Evolutionary conservation across 345 rosid genomes (phyloP).

Genomic region (Lepidium didymum): DNA sequence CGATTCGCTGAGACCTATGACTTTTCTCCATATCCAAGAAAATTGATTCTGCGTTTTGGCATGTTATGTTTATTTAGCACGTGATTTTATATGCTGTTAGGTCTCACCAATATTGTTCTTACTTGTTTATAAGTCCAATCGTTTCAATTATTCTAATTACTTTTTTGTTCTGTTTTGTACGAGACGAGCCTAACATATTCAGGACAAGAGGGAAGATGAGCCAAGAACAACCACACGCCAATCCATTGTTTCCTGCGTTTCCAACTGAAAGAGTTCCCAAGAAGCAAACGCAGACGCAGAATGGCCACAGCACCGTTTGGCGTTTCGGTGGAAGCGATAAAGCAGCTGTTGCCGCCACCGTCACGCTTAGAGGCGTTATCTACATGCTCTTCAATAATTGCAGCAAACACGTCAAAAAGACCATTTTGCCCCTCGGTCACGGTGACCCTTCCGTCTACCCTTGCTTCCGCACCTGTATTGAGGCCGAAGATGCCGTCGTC

Average conservation of each 20-base stretch:
- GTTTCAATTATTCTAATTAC: too few relatives aligned
- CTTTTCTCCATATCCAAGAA: too few relatives aligned
- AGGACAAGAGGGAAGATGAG: not conserved
- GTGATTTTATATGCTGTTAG: too few relatives aligned
- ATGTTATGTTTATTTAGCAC: too few relatives aligned
- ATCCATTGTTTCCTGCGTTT: slow-evolving; percentile 16
- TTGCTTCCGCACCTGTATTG: slow-evolving; percentile 41
- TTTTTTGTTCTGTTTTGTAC: too few relatives aligned
- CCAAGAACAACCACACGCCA: slow-evolving; percentile 22
- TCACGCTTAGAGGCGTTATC: slow-evolving; percentile 42
- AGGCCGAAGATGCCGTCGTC: slow-evolving; percentile 52
- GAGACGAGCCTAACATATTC: too few relatives aligned
- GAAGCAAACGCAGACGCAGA: slow-evolving; percentile 8
- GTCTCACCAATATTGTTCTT: too few relatives aligned
- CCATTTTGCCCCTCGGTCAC: slow-evolving; percentile 49
- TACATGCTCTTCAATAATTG: slow-evolving; percentile 32
- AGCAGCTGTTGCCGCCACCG: slow-evolving; percentile 12
- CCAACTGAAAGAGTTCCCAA: slow-evolving; percentile 5
- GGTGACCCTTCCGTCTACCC: slow-evolving; percentile 72
- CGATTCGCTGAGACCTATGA: too few relatives aligned
- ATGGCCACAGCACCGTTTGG: slow-evolving; percentile 23
- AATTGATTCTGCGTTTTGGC: too few relatives aligned
- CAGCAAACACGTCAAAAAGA: slow-evolving; percentile 30
- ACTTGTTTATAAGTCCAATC: too few relatives aligned
- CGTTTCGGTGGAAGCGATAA: slow-evolving; percentile 31